Conservation (phyloP, 2,329 filamentous ascomycete species). For the Aspergillus chevalieri region DNA sequence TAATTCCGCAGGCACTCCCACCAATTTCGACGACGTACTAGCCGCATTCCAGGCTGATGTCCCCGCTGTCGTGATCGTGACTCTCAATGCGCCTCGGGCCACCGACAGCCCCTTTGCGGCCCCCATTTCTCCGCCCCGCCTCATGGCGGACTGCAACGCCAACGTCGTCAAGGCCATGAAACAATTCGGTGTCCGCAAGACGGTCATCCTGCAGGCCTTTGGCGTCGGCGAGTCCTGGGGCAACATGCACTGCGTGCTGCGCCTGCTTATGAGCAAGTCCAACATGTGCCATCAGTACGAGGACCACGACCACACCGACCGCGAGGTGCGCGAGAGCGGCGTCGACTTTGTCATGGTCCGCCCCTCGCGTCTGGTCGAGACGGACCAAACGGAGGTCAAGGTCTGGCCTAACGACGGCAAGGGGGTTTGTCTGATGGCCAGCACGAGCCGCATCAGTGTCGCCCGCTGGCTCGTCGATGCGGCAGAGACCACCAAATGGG, state of each 20-base stretch:
- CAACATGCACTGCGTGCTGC: conserved; percentile 38
- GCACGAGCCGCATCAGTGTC: conserved; percentile 34
- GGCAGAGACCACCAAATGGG: conserved; percentile 37
- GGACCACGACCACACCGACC: conserved; percentile 46
- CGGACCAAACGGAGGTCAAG: conserved; percentile 30
- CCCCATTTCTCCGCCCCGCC: conserved; percentile 36
- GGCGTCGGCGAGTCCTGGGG: conserved; percentile 44
- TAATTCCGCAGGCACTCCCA: conserved; percentile 14
- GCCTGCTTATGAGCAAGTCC: conserved; percentile 41
- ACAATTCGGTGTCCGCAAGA: conserved; percentile 31
- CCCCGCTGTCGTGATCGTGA: conserved; percentile 41
- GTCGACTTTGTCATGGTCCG: conserved; percentile 42
- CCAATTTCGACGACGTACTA: conserved; percentile 13
- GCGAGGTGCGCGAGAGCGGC: conserved; percentile 31
- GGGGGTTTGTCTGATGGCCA: conserved; percentile 37
- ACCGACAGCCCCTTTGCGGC: conserved; percentile 46
- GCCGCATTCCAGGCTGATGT: conserved; percentile 8
- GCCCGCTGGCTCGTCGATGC: conserved; percentile 44
- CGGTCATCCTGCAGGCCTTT: conserved; percentile 48
- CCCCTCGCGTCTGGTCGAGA: conserved; percentile 40
- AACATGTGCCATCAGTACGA: conserved; percentile 43
- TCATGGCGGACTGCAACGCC: conserved; percentile 43
- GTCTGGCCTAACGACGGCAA: conserved; percentile 40
- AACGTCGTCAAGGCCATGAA: conserved; percentile 36
- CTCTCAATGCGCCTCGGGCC: conserved; percentile 44